Conservation (phyloP, 352 stramenopile genomes). For the Phytophthora idaei region DNA sequence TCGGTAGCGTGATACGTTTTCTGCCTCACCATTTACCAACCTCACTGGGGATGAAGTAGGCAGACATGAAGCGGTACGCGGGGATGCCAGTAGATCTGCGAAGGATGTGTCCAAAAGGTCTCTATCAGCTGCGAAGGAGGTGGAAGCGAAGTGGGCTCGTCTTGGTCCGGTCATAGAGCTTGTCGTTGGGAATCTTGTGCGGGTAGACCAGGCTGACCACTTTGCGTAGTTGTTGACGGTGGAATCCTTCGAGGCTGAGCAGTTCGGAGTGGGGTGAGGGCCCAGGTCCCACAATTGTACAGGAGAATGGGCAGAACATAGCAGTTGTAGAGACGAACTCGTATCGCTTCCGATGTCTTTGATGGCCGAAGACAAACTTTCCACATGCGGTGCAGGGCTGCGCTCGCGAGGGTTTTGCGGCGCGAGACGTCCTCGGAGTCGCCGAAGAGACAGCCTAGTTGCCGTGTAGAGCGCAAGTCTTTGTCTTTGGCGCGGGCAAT, state of each 20-base stretch:
- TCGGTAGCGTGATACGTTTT: not conserved
- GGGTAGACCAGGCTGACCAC: no score
- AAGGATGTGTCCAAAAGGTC: not conserved
- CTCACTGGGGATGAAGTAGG: not conserved
- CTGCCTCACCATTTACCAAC: not conserved
- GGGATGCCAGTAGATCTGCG: not conserved
- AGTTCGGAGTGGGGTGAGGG: not conserved
- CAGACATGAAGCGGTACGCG: not conserved
- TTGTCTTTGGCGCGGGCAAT: conserved; percentile 3
- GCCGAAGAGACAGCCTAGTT: conserved; percentile 9
- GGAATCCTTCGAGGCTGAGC: conserved; percentile 4
- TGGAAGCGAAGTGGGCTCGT: not conserved
- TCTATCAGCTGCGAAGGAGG: not conserved
- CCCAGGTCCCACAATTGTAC: not conserved
- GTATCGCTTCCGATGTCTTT: not conserved
- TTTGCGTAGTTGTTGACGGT: not conserved
- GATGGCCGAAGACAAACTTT: conserved; percentile 2
- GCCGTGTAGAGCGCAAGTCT: conserved; percentile 9
- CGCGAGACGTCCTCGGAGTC: conserved; percentile 6
- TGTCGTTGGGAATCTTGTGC: not conserved
- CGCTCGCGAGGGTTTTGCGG: conserved; percentile 5
- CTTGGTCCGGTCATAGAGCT: not conserved
- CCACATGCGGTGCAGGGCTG: conserved; percentile 7
- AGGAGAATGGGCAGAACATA: conserved; percentile 9
- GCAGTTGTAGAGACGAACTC: conserved; percentile 10